A percentile compares a stretch with the other conserved stretches of the same genome.
These are phyloP conservation scores for Aphanomyces invadans DNA, from an alignment of 352 stramenopile species.

Conservation along the genomic window DNA sequence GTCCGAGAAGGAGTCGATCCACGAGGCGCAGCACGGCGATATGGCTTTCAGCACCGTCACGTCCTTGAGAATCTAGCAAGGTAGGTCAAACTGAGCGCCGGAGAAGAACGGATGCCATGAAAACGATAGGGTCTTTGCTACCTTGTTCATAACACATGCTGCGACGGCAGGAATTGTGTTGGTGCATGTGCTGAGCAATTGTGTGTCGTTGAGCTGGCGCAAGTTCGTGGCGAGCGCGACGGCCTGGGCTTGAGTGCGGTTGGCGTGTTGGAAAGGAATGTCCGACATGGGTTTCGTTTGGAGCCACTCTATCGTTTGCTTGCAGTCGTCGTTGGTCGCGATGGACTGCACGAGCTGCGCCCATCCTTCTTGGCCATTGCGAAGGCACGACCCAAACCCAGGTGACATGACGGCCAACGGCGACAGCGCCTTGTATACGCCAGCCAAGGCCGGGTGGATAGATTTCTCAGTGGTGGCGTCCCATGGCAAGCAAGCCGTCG, in stretches of 20 bases:
- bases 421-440: not conserved
- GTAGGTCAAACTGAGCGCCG: too few species aligned
- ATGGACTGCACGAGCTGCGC: not conserved
- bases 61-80: not conserved
- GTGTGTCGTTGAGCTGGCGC: not conserved
- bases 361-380: not conserved
- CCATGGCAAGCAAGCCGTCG: not conserved
- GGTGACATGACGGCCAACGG: conserved; percentile 3
- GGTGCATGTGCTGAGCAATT: not conserved
- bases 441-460: not conserved
- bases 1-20: not conserved
- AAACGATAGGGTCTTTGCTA: too few species aligned
- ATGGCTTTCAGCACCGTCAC: not conserved
- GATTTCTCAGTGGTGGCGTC: not conserved
- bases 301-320: not conserved
- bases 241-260: not conserved
- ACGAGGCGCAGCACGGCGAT: not conserved
- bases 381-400: not conserved
- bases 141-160: not conserved
- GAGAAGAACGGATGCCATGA: too few species aligned
- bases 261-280: not conserved
- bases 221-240: not conserved
- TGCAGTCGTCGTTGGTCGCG: not conserved
- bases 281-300: not conserved
- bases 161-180: not conserved